A percentile compares a stretch with the other conserved stretches of the same genome.
phyloP scores from a whole-genome alignment of 768 basidiomycete genomes.

The Calocybe indica region DNA sequence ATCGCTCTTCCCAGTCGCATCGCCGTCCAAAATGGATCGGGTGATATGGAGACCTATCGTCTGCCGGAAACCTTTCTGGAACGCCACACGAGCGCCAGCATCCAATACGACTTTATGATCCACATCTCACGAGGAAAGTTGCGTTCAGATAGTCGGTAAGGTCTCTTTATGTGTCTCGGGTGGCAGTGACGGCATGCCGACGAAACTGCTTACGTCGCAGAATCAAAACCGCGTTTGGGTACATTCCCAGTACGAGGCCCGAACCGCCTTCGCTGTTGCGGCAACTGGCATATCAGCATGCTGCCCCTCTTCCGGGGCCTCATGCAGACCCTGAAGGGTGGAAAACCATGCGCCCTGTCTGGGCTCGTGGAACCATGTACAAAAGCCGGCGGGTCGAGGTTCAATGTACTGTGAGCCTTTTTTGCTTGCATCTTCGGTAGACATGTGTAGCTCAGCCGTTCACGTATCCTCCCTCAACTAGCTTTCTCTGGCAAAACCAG shows the following conservation, averaged over 20 bases:
- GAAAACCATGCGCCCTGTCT: constrained; percentile 36
- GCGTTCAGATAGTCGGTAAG: constrained; percentile 41
- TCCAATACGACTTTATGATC: constrained; percentile 46
- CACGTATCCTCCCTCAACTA: constrained; percentile 9
- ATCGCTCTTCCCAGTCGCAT: constrained; percentile 39
- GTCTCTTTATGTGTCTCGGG: background rate
- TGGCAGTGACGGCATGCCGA: background rate
- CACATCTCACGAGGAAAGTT: constrained; percentile 42
- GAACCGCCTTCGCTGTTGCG: constrained; percentile 39
- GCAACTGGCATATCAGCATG: constrained; percentile 43
- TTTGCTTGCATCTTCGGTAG: background rate
- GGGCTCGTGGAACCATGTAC: constrained; percentile 34
- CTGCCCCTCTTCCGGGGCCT: constrained; percentile 37
- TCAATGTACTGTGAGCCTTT: constrained; percentile 32
- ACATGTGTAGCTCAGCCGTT: background rate
- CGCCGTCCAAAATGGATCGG: constrained; percentile 29
- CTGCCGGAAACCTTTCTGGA: constrained; percentile 51
- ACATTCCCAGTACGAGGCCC: constrained; percentile 41
- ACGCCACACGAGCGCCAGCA: constrained; percentile 39
- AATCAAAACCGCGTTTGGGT: constrained; percentile 48
- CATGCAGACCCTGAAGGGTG: constrained; percentile 47
- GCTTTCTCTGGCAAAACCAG: constrained; percentile 43
- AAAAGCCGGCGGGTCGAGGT: constrained; percentile 32
- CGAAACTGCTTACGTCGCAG: constrained; percentile 16
- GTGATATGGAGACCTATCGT: constrained; percentile 31